Evolutionary conservation across 2,329 filamentous ascomycete species (phyloP), one percentile per base, ranked within the genome.

Genomic region (Chrysoporthe puriensis): DNA sequence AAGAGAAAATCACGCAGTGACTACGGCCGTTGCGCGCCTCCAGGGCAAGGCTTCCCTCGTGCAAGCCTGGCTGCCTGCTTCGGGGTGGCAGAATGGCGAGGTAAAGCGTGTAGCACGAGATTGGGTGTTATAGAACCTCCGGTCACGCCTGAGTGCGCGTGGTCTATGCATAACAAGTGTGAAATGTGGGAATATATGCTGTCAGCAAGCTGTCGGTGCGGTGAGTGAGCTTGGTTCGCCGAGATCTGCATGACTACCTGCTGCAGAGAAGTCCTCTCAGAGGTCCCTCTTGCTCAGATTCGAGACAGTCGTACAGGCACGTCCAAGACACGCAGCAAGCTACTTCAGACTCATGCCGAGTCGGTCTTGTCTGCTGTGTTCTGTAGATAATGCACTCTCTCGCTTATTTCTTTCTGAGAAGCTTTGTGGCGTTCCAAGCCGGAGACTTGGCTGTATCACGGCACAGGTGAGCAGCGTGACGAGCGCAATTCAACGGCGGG

Each of bases 281-380:
- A 32, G 50, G 32, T 34, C 11, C 4, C 26, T 14, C 26, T 54
- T 34, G 50, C 50, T 54, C 26, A 54, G 50, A n/a, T 32, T 21
- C 50, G 21, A 40, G 18, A 42, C 60, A 32, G 8, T 58, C 34
- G 48, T 14, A 59, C 44, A 56, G 32, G 32, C 42, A 69, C 46
- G 60, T 60, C 42, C 52, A 21, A 69, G 60, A 69, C 64, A 64
- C 21, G 32, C 13, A 34, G 11, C 34, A 36, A 26, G 48, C 42
- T 40, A 66, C 59, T 18, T 32, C 32, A n/a, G 21, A 52, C 48
- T 26, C 9, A 50, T 13, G 36, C 64, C 60, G 48, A 66, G 9
- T 18, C n/a, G 66, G 67, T 69, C 40, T 62, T 61, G 44, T 36
- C 44, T 65, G 34, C n/a, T 65, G 42, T 64, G 48, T 57, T 7